Evolutionary conservation across 768 basidiomycete species (phyloP).

Genomic region (Lanmaoa rubissima): DNA sequence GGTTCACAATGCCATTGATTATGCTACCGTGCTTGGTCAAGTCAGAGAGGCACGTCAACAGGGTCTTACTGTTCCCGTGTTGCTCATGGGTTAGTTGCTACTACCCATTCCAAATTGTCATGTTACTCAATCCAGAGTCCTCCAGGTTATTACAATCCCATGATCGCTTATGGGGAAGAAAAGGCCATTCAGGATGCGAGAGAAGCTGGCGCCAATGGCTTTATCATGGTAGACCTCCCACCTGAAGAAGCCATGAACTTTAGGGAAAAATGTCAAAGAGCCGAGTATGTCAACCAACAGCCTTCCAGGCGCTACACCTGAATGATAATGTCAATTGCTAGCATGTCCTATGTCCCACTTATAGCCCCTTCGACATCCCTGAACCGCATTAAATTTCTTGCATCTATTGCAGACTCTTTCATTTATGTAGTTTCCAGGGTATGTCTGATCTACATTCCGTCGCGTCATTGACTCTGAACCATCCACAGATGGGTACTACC

Average conservation of each 20-base stretch:
- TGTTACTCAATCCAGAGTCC: background rate
- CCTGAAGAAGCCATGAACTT: conserved; percentile 94
- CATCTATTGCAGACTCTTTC: conserved; percentile 94
- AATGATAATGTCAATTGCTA: conserved; percentile 31
- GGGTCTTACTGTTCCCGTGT: conserved; percentile 80
- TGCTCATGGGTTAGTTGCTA: conserved; percentile 37
- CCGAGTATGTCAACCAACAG: conserved; percentile 55
- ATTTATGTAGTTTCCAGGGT: conserved; percentile 99
- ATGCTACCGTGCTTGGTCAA: conserved; percentile 67
- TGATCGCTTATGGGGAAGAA: conserved; percentile 94
- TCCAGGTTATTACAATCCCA: conserved; percentile 94
- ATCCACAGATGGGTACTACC: conserved; percentile 90
- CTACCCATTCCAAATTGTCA: background rate
- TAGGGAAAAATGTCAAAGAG: conserved; percentile 79
- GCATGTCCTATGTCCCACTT: conserved; percentile 91
- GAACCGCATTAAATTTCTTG: conserved; percentile 84
- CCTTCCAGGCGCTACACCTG: background rate
- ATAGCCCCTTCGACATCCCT: conserved; percentile 93
- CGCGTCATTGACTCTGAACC: conserved; percentile 1
- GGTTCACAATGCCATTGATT: conserved; percentile 76
- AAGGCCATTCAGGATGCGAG: conserved; percentile 87
- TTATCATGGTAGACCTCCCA: conserved; percentile 96
- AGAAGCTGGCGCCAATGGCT: conserved; percentile 93
- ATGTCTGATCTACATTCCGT: conserved; percentile 11
- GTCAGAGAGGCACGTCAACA: conserved; percentile 76